These are phyloP conservation scores for Rhodotorula sp. DNA, from an alignment of 1,284 basidiomycete species.

Conservation along the genomic window DNA sequence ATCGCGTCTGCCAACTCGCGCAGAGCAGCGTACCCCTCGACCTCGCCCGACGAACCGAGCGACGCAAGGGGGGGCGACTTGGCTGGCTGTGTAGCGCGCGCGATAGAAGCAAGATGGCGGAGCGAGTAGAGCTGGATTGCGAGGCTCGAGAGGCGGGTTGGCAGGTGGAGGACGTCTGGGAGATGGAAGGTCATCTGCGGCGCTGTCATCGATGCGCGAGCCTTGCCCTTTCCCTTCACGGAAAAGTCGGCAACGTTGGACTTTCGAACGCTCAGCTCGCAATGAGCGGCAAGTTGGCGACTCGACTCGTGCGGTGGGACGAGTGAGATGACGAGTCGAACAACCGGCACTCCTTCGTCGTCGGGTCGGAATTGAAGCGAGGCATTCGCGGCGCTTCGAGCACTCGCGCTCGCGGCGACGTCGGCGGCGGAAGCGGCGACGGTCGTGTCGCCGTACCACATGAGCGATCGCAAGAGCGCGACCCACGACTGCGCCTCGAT, in stretches of 20 bases:
- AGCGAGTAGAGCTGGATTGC: slow-evolving; percentile 37
- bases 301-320: slow-evolving; percentile 8
- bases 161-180: slow-evolving; percentile 33
- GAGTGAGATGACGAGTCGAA: slow-evolving; percentile 25
- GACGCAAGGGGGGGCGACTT: background rate
- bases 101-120: slow-evolving; percentile 36
- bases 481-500: slow-evolving; percentile 32
- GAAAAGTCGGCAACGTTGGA: background rate
- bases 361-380: slow-evolving; percentile 28
- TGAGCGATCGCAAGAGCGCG: slow-evolving; percentile 27
- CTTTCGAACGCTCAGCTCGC: slow-evolving; percentile 15
- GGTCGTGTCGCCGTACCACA: slow-evolving; percentile 35
- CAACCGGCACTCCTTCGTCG: slow-evolving; percentile 19
- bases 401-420: background rate
- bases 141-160: slow-evolving; percentile 28
- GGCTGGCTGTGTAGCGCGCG: slow-evolving; percentile 31
- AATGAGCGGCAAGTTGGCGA: background rate
- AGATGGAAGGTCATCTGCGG: slow-evolving; percentile 19
- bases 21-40: slow-evolving; percentile 14
- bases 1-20: slow-evolving; percentile 17
- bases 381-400: slow-evolving; percentile 28
- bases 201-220: background rate
- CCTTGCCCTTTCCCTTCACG: slow-evolving; percentile 20
- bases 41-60: background rate
- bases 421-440: slow-evolving; percentile 15